These are phyloP conservation scores for Penicillium silybi DNA, from an alignment of 495 filamentous ascomycete species.

Conservation along the genomic window DNA sequence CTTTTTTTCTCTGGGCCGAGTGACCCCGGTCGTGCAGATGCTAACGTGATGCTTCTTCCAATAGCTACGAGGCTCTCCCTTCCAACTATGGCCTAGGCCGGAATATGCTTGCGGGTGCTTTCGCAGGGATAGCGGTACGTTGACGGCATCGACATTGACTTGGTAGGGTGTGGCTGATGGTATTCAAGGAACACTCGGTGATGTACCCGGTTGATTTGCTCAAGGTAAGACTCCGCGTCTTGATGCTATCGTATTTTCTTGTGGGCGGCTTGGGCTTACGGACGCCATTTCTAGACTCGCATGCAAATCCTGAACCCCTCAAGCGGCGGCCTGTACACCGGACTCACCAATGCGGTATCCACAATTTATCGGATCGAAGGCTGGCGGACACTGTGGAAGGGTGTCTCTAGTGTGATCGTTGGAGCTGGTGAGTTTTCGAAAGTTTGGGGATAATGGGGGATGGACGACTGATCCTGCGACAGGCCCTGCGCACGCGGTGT, in stretches of 20 bases:
- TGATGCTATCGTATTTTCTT: not conserved
- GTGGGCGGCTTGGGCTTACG: constrained; percentile 1
- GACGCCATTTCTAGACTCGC: constrained; percentile 62
- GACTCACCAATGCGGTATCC: constrained; percentile 85
- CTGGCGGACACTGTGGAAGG: constrained; percentile 87
- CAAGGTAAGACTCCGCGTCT: constrained; percentile 62
- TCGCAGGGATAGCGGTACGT: constrained; percentile 91
- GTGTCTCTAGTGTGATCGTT: constrained; percentile 91
- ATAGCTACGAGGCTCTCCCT: constrained; percentile 65
- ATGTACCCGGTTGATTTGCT: constrained; percentile 99
- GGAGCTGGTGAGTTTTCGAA: constrained; percentile 67
- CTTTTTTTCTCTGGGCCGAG: not conserved
- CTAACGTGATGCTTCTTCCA: constrained; percentile 19
- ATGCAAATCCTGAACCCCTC: constrained; percentile 95
- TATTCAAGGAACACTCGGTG: constrained; percentile 71
- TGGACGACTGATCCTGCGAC: constrained; percentile 22
- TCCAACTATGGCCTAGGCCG: constrained; percentile 63
- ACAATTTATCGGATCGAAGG: constrained; percentile 90
- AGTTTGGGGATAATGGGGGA: not conserved
- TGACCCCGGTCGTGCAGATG: not conserved
- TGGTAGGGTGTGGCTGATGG: constrained; percentile 15
- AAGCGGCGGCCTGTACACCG: constrained; percentile 80
- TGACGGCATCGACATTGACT: not conserved
- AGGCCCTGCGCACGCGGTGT: constrained; percentile 97
- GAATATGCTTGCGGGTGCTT: constrained; percentile 93